Conservation (phyloP, 2,329 filamentous ascomycete species). For the Calonectria ilicicola region DNA sequence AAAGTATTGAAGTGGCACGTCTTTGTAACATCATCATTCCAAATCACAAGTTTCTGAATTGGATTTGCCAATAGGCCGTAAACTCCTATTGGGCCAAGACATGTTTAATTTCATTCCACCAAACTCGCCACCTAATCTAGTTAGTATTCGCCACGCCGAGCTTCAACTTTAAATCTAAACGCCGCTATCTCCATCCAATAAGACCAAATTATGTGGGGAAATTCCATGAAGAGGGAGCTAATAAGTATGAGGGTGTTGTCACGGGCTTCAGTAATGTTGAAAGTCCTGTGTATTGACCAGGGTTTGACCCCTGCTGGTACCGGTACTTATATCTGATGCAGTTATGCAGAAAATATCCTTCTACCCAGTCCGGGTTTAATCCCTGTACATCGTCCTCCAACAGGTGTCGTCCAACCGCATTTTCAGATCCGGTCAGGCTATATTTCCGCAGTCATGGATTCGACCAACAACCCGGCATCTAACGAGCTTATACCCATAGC, state of each 20-base stretch:
- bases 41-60: too few species aligned
- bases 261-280: too few species aligned
- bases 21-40: too few species aligned
- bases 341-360: too few species aligned
- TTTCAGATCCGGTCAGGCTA: not conserved
- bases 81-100: not conserved
- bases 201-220: not conserved
- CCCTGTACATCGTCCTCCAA: too few species aligned
- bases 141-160: not conserved
- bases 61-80: not conserved
- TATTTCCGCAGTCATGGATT: not conserved
- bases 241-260: not conserved
- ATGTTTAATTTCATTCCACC: not conserved
- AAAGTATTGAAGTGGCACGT: too few species aligned
- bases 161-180: not conserved
- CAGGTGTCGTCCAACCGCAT: not conserved
- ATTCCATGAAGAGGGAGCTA: too few species aligned
- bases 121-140: not conserved
- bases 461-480: not conserved
- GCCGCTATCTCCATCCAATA: constrained; percentile 1
- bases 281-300: too few species aligned
- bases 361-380: too few species aligned
- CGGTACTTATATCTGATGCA: too few species aligned
- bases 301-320: too few species aligned
- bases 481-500: not conserved